These are phyloP conservation scores for Trichoderma afroharzianum DNA, from an alignment of 2,329 filamentous ascomycete genomes.

Conservation along the genomic window DNA sequence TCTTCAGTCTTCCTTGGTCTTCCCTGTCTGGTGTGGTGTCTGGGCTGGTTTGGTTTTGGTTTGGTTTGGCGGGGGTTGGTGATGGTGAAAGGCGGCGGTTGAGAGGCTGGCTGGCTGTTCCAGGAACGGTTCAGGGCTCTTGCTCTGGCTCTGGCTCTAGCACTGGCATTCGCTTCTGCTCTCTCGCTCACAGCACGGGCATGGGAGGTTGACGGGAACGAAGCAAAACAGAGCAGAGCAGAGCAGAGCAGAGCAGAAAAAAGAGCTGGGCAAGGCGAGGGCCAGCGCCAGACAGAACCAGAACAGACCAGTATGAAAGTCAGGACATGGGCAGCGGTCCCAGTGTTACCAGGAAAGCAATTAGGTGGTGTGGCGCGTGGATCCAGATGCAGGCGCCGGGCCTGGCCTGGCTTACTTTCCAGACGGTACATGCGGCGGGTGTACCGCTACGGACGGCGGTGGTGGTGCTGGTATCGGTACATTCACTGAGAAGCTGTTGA, in stretches of 20 bases:
- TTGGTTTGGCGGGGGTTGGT: neutral
- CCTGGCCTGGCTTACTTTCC: neutral
- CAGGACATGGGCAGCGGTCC: constrained; percentile 1
- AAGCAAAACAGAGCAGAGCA: neutral
- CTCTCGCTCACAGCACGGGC: neutral
- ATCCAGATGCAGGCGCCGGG: neutral
- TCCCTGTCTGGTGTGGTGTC: neutral
- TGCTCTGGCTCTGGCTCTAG: neutral
- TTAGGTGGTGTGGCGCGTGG: constrained; percentile 12
- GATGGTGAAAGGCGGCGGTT: neutral
- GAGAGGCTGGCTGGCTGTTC: neutral
- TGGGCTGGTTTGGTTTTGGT: neutral
- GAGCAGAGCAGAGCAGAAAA: neutral
- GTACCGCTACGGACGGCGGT: neutral
- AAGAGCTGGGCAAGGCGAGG: neutral
- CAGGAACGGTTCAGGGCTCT: too few relatives aligned
- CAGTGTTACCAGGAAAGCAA: neutral
- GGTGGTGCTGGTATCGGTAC: neutral
- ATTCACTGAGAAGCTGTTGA: neutral
- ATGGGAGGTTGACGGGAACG: neutral
- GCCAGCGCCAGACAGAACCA: neutral
- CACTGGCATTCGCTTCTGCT: neutral
- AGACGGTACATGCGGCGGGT: neutral
- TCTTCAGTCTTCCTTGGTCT: constrained; percentile 2
- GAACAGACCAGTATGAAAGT: neutral